Conservation (phyloP, 257 asterid species). For the Osmanthus fragrans region DNA sequence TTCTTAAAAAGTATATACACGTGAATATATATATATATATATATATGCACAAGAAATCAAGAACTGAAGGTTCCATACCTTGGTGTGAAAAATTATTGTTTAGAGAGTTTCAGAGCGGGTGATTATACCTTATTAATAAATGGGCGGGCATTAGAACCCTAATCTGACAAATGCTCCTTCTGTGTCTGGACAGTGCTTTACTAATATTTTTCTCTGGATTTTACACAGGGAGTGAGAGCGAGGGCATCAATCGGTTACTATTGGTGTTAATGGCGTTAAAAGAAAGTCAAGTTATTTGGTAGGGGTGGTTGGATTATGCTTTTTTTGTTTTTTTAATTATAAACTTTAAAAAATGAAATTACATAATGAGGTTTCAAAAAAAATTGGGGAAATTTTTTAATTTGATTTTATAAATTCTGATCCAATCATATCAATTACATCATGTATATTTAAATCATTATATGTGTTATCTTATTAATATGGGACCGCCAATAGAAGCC, state of each 20-base stretch:
- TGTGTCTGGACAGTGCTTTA: constrained; percentile 41
- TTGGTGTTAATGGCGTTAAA: constrained; percentile 28
- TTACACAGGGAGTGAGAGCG: background rate
- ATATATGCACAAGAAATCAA: constrained; percentile 9
- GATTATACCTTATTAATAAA: constrained; percentile 24
- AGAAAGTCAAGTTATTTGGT: constrained; percentile 14
- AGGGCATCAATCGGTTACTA: constrained; percentile 26
- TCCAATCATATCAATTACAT: too few relatives aligned
- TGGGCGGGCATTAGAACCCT: constrained; percentile 39
- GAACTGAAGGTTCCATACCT: constrained; percentile 39
- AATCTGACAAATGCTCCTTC: constrained; percentile 54
- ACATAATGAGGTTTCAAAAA: too few relatives aligned
- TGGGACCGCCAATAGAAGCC: too few relatives aligned
- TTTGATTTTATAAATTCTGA: too few relatives aligned
- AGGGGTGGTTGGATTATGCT: background rate
- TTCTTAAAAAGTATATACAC: background rate
- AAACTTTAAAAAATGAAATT: background rate
- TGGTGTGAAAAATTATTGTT: constrained; percentile 37
- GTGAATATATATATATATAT: background rate
- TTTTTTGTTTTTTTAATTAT: background rate
- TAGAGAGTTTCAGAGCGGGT: constrained; percentile 21
- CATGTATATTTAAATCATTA: too few relatives aligned
- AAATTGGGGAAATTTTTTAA: too few relatives aligned
- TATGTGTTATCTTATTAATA: too few relatives aligned
- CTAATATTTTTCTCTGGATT: constrained; percentile 17